phyloP scores from a whole-genome alignment of 176 grass and related monocot genomes.

The Zea luxurians region DNA sequence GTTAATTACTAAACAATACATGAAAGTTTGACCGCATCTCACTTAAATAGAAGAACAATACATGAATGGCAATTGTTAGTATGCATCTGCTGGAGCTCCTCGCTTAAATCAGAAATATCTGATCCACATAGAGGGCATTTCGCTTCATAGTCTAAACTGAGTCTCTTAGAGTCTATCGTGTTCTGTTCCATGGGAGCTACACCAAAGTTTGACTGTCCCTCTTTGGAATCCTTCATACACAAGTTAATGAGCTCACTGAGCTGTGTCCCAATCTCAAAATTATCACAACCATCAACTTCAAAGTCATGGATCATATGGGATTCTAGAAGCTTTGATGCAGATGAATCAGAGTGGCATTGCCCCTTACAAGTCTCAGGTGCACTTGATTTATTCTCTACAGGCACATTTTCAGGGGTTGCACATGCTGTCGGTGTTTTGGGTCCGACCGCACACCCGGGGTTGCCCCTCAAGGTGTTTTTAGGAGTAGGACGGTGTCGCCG shows the following conservation, averaged over 20 bases:
- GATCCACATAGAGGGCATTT: conserved; percentile 79
- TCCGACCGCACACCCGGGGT: too few species aligned
- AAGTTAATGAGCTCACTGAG: conserved; percentile 84
- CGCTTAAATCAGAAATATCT: conserved; percentile 68
- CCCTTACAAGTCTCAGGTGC: conserved; percentile 11
- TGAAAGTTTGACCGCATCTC: too few species aligned
- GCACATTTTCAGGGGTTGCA: conserved; percentile 2
- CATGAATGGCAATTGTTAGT: conserved; percentile 63
- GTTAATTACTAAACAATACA: too few species aligned
- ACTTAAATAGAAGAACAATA: too few species aligned
- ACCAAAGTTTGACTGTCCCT: conserved; percentile 28
- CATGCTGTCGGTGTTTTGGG: too few species aligned
- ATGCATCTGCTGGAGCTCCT: conserved; percentile 57
- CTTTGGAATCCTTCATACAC: conserved; percentile 50
- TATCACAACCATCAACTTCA: conserved; percentile 39
- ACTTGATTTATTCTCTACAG: background rate
- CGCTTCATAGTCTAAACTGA: conserved; percentile 37
- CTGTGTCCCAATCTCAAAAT: conserved; percentile 79
- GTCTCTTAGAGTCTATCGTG: conserved; percentile 10
- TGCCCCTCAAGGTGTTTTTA: too few species aligned
- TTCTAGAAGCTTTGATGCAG: conserved; percentile 46
- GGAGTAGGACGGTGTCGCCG: too few species aligned
- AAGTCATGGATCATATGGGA: conserved; percentile 21
- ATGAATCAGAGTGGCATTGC: conserved; percentile 27
- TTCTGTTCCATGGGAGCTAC: conserved; percentile 11